Conservation (phyloP, 2,329 filamentous ascomycete genomes). For the Monosporascus ibericus region DNA sequence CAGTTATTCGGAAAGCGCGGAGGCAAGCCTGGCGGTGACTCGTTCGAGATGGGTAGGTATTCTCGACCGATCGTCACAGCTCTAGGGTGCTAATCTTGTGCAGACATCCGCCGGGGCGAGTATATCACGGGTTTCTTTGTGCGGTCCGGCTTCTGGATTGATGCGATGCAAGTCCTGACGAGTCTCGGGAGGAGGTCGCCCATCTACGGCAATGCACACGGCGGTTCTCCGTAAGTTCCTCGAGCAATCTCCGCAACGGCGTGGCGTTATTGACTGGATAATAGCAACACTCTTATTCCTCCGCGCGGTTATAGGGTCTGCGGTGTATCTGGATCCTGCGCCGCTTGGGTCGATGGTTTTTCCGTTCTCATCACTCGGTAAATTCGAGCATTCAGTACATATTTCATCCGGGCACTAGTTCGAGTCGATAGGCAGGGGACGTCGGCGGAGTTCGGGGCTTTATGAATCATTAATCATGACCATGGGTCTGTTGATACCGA, state of each 20-base stretch:
- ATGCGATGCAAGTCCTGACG: slow-evolving; percentile 85
- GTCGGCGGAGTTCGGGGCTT: too few species aligned
- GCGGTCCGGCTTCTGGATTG: slow-evolving; percentile 74
- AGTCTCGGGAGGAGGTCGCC: slow-evolving; percentile 81
- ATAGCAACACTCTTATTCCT: slow-evolving; percentile 79
- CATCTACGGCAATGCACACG: slow-evolving; percentile 73
- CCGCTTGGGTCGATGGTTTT: slow-evolving; percentile 77
- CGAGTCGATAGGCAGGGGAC: neutral
- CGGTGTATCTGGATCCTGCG: slow-evolving; percentile 78
- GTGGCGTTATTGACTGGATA: slow-evolving; percentile 14
- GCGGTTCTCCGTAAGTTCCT: slow-evolving; percentile 73
- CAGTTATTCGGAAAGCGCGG: slow-evolving; percentile 83
- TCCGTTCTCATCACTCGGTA: slow-evolving; percentile 71
- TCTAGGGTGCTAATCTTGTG: neutral
- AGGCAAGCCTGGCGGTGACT: slow-evolving; percentile 62
- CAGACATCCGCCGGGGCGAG: slow-evolving; percentile 80
- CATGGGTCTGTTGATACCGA: too few species aligned
- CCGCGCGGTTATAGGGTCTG: slow-evolving; percentile 85
- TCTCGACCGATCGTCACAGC: neutral
- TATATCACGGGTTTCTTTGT: slow-evolving; percentile 82
- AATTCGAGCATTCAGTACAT: slow-evolving; percentile 16
- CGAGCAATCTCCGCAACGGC: neutral
- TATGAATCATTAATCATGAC: too few species aligned
- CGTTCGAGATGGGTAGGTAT: slow-evolving; percentile 69
- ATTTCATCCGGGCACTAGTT: neutral